These are phyloP conservation scores for Ampelocalamus luodianensis DNA, from an alignment of 176 grass and related monocot species.

Conservation along the genomic window DNA sequence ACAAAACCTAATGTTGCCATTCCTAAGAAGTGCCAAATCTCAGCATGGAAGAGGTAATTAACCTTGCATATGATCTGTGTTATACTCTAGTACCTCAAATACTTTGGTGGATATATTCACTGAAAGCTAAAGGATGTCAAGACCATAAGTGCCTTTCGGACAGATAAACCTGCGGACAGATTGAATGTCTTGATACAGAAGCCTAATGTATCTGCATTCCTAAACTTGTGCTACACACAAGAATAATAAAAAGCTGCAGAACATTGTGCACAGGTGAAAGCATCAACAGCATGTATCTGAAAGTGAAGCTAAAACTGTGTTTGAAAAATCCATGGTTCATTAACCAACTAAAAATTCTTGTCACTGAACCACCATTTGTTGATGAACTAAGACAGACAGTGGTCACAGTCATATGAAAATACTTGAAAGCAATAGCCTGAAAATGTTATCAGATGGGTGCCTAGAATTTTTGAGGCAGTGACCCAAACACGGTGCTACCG, in stretches of 20 bases:
- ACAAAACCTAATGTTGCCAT: constrained; percentile 30
- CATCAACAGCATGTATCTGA: neutral
- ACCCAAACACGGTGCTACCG: neutral
- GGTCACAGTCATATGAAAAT: constrained; percentile 23
- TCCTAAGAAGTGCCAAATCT: constrained; percentile 44
- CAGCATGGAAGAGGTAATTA: constrained; percentile 40
- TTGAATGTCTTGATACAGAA: neutral
- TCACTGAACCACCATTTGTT: neutral
- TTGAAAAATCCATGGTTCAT: neutral
- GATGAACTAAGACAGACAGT: neutral
- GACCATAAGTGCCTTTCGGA: neutral
- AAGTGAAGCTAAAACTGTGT: neutral
- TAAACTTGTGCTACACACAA: neutral
- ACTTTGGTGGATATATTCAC: constrained; percentile 3
- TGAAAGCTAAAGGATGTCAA: constrained; percentile 8
- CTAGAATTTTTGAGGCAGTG: neutral
- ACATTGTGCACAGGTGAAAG: neutral
- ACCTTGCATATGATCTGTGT: constrained; percentile 8
- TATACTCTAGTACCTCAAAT: neutral
- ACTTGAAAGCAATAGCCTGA: constrained; percentile 20
- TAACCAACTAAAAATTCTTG: constrained; percentile 11
- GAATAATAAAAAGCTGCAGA: neutral
- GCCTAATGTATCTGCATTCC: constrained; percentile 1
- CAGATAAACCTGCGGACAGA: neutral
- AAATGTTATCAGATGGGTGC: constrained; percentile 22